Base-by-base conservation (phyloP, 345 rosid genomes). In the Euphorbia tirucalli region DNA sequence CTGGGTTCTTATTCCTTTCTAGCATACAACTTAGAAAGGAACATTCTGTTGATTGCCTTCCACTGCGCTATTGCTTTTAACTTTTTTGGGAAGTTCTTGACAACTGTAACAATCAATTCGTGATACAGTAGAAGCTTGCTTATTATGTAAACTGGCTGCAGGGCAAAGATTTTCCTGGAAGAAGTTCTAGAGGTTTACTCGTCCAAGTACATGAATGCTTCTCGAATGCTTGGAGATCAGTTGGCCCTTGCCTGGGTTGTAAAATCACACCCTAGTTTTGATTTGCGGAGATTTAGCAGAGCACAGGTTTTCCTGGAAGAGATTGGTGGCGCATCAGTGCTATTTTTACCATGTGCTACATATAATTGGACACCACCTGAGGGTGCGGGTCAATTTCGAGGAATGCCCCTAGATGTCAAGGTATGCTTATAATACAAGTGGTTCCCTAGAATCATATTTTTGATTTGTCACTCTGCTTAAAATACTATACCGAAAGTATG, bases 361-460 rank as follows among this genome's bases (percentile, higher is more conserved):
- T 89, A 87, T 83, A 95, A 95, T 74, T 92, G 99, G 99, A 95
- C 99, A 61, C 98, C 99, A 60, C 98, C 99, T 0, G 99, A 93
- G 76, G 98, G 97, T 56, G 97, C 98, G 39, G 97, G 99, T 74
- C 99, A 95, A 78, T 95, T 92, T 78, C 99, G 86, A 57, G 99
- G 98, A 85, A 87, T 95, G 98, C 98, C 97, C 39, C 80, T 92
- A 77, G 92, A 95, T 74, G 93, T 94, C 54, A 89, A 92, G 97
- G 96, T 93, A 83, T 73, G 57, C n/a, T 46, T 16, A 65, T 28
- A 56, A 57, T 30, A 21, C 11, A 46, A 30, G 31, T 25, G 37
- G 15, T 43, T 46, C 41, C 21, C 11, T 44, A 64, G 48, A 31
- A 66, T 31, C 18, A 64, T 41, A 41, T 41, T 68, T 22, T 54